A percentile compares a stretch with the other conserved stretches of the same genome.
phyloP scores from a whole-genome alignment of 129 eudicot species.

The Helichrysum umbraculigerum region DNA sequence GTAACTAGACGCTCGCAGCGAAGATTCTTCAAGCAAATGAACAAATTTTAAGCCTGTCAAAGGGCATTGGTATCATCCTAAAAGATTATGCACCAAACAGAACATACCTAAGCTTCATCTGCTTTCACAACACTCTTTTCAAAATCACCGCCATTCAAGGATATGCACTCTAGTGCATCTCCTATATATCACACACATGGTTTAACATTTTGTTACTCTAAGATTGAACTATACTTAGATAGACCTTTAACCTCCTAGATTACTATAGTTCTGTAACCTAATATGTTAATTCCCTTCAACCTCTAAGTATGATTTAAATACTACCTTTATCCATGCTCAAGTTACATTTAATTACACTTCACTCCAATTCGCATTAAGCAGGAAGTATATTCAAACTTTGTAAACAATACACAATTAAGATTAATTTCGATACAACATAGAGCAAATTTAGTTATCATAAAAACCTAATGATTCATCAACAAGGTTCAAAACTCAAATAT shows the following conservation, averaged over 20 bases:
- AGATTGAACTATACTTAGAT: background rate
- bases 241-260: background rate
- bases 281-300: background rate
- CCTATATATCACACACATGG: background rate
- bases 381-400: conserved; percentile 1
- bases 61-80: background rate
- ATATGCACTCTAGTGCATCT: background rate
- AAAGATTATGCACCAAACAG: background rate
- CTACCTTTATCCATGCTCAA: background rate
- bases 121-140: background rate
- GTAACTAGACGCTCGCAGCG: background rate
- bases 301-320: background rate
- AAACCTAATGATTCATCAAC: conserved; percentile 3
- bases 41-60: background rate
- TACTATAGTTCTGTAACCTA: background rate
- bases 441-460: background rate
- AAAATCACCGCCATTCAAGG: conserved; percentile 18
- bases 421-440: background rate
- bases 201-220: background rate
- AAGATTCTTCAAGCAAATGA: background rate
- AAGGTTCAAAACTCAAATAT: conserved; percentile 9
- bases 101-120: background rate
- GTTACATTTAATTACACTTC: conserved; percentile 9
- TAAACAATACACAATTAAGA: background rate
- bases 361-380: background rate